Evolutionary conservation across 2,329 filamentous ascomycete species (phyloP), one percentile per base, ranked within the genome.

Genomic region (Fusarium fujikuroi): DNA sequence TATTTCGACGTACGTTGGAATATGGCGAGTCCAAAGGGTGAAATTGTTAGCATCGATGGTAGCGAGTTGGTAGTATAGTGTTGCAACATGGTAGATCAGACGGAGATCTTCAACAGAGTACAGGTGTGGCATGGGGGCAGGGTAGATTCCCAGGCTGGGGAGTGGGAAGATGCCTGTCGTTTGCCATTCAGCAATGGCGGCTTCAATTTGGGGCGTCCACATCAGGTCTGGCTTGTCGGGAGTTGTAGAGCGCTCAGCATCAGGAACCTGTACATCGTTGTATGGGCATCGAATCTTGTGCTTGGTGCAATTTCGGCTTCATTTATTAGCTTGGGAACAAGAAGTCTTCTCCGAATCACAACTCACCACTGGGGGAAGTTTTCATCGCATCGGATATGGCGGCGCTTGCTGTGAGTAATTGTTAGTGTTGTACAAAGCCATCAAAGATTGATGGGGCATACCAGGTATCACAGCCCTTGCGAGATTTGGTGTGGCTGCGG

Each of bases 221-320:
- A 96, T 90, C 60, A 98, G 88, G 78, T 92, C 89, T 65, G 90
- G 87, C 83, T 89, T 90, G 72, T 90, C 89, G 73, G 89, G 90
- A 46, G 86, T 85, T 42, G 88, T 87, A 56, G 89, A 87, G 75
- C 89, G 86, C 75, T 90, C 88, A 76, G 90, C 86, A 75, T 93
- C 91, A 60, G 81, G 77, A 50, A 90, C 87, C 54, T 93, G 90
- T 79, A 92, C 91, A 81, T 98, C 95, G 88, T 97, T 97, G 86
- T 98, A 99, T 78, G 97, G 96, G 84, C 96, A 99, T 79, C 95
- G 93, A 78, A 97, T 96, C 85, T 98, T 97, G 85, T 99, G 96
- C 85, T 98, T 99, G 70, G 95, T 98, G 85, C 96, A 99, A 84
- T 99, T 99, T 79, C 94, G 94, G 86, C 95, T 97, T 79, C 47